phyloP scores from a whole-genome alignment of 805 yeast genomes.

The Candida cerambycidarum region DNA sequence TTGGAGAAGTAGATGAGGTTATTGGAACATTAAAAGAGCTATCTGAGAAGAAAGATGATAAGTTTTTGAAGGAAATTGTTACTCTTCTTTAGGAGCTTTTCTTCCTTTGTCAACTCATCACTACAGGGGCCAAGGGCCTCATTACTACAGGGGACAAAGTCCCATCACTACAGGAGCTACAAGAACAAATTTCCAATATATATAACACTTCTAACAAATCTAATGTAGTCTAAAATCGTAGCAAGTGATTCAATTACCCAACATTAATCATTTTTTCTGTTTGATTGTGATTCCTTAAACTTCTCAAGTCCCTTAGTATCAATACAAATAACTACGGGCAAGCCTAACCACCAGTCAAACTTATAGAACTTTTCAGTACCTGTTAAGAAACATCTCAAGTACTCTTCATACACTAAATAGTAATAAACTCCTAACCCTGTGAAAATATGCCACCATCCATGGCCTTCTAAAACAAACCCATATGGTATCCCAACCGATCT shows the following conservation, averaged over 20 bases:
- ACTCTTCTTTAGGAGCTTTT: too few relatives aligned
- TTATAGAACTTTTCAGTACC: conserved; percentile 56
- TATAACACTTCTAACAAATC: too few relatives aligned
- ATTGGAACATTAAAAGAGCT: conserved; percentile 34
- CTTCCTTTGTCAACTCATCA: too few relatives aligned
- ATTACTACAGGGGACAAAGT: too few relatives aligned
- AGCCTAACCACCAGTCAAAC: conserved; percentile 57
- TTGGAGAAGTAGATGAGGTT: conserved; percentile 37
- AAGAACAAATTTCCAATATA: too few relatives aligned
- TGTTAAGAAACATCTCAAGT: conserved; percentile 64
- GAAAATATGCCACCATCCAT: conserved; percentile 96
- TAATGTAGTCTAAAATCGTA: too few relatives aligned
- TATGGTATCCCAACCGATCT: conserved; percentile 75
- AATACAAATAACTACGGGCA: conserved; percentile 49
- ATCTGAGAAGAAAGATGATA: conserved; percentile 30
- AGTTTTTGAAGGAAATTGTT: conserved; percentile 48
- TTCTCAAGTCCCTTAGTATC: conserved; percentile 25
- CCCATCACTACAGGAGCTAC: too few relatives aligned
- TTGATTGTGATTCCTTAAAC: conserved; percentile 11
- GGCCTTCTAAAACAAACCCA: conserved; percentile 85
- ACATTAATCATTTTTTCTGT: not conserved
- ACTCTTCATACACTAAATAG: conserved; percentile 77
- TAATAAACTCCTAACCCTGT: conserved; percentile 87
- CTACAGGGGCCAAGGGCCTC: too few relatives aligned
- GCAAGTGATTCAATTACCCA: too few relatives aligned